These are phyloP conservation scores for Camellia lanceoleosa DNA, from an alignment of 148 eudicot species.

Conservation along the genomic window DNA sequence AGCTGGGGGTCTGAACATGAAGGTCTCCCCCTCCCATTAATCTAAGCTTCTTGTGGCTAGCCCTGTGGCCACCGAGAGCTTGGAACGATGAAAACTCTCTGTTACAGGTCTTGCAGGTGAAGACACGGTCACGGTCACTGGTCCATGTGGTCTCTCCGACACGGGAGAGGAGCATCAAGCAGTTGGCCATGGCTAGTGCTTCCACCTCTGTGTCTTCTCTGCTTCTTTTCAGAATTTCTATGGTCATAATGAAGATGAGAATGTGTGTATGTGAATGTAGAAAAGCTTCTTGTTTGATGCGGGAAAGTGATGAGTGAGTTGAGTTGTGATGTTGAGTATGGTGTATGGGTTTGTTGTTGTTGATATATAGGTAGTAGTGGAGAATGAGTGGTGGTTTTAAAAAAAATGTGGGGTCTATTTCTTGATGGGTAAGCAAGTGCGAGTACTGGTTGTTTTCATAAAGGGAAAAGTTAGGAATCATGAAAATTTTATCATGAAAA, in stretches of 20 bases:
- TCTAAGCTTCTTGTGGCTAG: constrained; percentile 51
- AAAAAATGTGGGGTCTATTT: too few species aligned
- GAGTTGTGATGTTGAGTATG: too few species aligned
- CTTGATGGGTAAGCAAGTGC: background rate
- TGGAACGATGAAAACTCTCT: constrained; percentile 50
- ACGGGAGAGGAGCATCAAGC: constrained; percentile 22
- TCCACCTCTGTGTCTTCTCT: constrained; percentile 18
- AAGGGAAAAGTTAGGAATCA: too few species aligned
- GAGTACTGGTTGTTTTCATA: too few species aligned
- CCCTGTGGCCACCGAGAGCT: constrained; percentile 68
- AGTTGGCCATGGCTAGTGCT: constrained; percentile 31
- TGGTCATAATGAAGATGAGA: background rate
- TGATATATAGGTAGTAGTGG: background rate
- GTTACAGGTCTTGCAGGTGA: constrained; percentile 53
- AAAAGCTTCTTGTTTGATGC: too few species aligned
- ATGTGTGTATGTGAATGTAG: background rate
- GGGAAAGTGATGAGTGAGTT: too few species aligned
- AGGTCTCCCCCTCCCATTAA: background rate
- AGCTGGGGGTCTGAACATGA: background rate
- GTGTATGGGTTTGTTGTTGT: background rate
- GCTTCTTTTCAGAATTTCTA: constrained; percentile 11
- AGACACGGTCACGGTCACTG: constrained; percentile 20
- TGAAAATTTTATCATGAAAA: too few species aligned
- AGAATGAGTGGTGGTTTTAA: too few species aligned
- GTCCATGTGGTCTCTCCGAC: background rate